Evolutionary conservation across 164 flowering plant species (phyloP).

Genomic region (Sextonia rubra): DNA sequence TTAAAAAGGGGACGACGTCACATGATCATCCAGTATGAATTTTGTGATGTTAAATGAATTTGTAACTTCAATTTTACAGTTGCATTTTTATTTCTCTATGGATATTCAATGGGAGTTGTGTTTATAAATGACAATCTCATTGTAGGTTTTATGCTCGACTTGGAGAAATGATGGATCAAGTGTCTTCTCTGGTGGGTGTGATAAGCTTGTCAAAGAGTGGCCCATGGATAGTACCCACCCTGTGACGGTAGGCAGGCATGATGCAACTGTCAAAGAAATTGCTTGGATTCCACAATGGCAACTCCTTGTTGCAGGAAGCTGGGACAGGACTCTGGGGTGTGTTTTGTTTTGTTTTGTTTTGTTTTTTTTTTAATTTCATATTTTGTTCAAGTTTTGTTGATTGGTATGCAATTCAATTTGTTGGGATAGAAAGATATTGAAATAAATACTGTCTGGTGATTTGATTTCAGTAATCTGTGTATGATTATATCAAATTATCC

Average conservation of each 20-base stretch:
- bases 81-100: neutral
- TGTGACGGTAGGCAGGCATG: slow-evolving; percentile 81
- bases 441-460: neutral
- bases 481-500: neutral
- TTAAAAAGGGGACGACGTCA: slow-evolving; percentile 69
- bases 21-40: slow-evolving; percentile 83
- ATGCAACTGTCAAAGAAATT: slow-evolving; percentile 82
- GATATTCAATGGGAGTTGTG: neutral
- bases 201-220: slow-evolving; percentile 98
- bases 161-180: slow-evolving; percentile 99
- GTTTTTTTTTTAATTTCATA: neutral
- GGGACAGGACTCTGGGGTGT: slow-evolving; percentile 88
- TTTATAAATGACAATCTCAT: neutral
- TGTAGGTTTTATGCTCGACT: slow-evolving; percentile 83
- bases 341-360: neutral
- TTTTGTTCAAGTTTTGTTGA: neutral
- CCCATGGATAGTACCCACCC: slow-evolving; percentile 78
- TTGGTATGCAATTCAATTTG: neutral
- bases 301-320: slow-evolving; percentile 80
- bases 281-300: slow-evolving; percentile 96
- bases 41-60: neutral
- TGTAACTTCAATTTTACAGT: neutral
- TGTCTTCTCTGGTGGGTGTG: slow-evolving; percentile 97
- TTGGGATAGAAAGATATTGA: neutral
- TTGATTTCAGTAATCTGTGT: neutral